Evolutionary conservation across 2,329 filamentous ascomycete species (phyloP), one percentile per base, ranked within the genome.

Genomic region (Hypomyces rosellus): DNA sequence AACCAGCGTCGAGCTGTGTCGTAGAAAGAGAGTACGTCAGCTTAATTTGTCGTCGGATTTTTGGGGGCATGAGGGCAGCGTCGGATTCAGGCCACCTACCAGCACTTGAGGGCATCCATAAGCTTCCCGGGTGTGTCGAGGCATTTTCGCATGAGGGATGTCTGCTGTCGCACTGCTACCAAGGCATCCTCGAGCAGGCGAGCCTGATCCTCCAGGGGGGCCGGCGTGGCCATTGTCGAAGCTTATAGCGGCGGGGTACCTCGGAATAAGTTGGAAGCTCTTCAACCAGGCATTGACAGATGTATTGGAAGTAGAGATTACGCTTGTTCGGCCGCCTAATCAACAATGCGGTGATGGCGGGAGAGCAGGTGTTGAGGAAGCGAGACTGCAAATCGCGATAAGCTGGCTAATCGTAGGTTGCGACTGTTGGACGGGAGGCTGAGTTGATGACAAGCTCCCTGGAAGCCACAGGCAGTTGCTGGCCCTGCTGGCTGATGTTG

Each of bases 51-150:
- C 22, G 45, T 42, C 20, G 41, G n/a, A 41, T 25, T 5, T 18
- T 13, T 41, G 8, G 8, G 15, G 44, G 30, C 25, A 20, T 20
- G 20, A 30, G 25, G 25, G 25, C 9, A 15, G 38, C 22, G 40
- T 8, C 20, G 9, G 41, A 5, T 13, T 25, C 5, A 6, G 22
- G 22, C 16, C 45, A 76, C 86, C 63, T 81, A 97, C 93, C 91
- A 96, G 88, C 92, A 97, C 75, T 99, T 99, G 64, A 99, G 82
- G 63, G 93, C 93, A 77, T 99, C 93, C 93, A 99, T 99, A 59
- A 99, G 84, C 80, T 99, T 99, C 57, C 93, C 92, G 6, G 93
- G 91, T 9, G 89, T 95, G 68, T 99, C 95, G 54, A 99, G 80
- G 64, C 91, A 97, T 76, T 95, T 92, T 74, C 92, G 90, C 93